Evolutionary conservation across 176 grass and related monocot genomes (phyloP).

Genomic region (Oryza longistaminata): DNA sequence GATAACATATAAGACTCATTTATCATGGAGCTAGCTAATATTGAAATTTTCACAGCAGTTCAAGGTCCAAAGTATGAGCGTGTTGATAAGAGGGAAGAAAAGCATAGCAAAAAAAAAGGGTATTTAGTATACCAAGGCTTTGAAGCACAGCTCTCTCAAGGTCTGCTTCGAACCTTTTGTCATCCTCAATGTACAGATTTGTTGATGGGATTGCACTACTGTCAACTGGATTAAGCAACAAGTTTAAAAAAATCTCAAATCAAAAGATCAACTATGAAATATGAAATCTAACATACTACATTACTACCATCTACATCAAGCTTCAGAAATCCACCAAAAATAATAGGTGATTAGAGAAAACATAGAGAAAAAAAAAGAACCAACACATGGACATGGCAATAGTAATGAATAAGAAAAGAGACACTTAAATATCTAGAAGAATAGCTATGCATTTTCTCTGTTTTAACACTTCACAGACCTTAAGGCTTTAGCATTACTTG

Average conservation of each 20-base stretch:
- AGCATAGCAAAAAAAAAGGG: background rate
- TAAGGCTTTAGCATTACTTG: slow-evolving; percentile 11
- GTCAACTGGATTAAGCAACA: slow-evolving; percentile 54
- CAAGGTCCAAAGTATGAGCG: slow-evolving; percentile 8
- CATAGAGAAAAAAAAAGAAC: background rate
- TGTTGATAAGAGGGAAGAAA: slow-evolving; percentile 11
- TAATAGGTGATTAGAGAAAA: slow-evolving; percentile 10
- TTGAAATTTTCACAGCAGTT: background rate
- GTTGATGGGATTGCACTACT: slow-evolving; percentile 38
- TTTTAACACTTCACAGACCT: background rate
- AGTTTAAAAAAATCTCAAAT: slow-evolving; percentile 11
- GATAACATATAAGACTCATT: background rate
- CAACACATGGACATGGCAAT: background rate
- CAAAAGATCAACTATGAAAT: slow-evolving; percentile 13
- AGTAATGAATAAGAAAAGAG: slow-evolving; percentile 16
- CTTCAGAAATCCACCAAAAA: background rate
- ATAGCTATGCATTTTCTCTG: slow-evolving; percentile 14
- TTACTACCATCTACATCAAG: slow-evolving; percentile 1
- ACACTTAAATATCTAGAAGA: slow-evolving; percentile 5
- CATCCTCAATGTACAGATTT: slow-evolving; percentile 48
- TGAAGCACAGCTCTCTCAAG: slow-evolving; percentile 77
- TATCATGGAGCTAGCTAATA: slow-evolving; percentile 3
- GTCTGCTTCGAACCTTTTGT: slow-evolving; percentile 83
- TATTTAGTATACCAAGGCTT: slow-evolving; percentile 76
- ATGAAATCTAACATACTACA: too few relatives aligned